Evolutionary conservation across 371 early-diverging fungal species (phyloP), one percentile per base, ranked within the genome.

Genomic region (Conidiobolus incongruus): DNA sequence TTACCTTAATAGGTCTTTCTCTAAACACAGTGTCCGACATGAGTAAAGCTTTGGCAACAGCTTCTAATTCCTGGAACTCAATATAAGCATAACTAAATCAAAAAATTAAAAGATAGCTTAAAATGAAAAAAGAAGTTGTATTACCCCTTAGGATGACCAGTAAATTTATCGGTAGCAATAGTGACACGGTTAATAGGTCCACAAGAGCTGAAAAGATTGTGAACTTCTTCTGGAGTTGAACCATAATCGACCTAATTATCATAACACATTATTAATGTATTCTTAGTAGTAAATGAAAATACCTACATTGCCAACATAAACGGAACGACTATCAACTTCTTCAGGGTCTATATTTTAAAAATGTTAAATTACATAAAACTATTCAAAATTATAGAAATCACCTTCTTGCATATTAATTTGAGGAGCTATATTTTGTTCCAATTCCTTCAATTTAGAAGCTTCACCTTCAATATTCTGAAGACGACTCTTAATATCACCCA

Each of bases 121-220:
- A 38, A 2, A 6, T 40, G 4, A 33, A 47, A 22, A 37, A 42
- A 33, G 21, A 42, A 17, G 35, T 35, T 36, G 23, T 40, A 40
- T 43, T 67, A 81, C 58, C 97, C 97, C 55, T 94, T 95, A 35
- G 97, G 97, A 52, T 88, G 87, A 4, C 91, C 91, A 12, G 88
- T 89, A 54, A 63, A 85, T 59, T 90, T 90, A 60, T 96, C 87
- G 53, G 85, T 84, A 28, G 88, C 58, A 52, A 94, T 94, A 11
- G 95, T 94, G 12, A 94, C 85, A 31, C 97, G 72, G 61, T 92
- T 92, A 51, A 96, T 92, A 17, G 81, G 75, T n/a, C 97, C 97
- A 56, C 93, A 91, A 7, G 85, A 71, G 57, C 87, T 81, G 54
- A 97, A 97, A 51, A 88, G 93, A 19, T 79, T 77, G 61, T 95